A percentile compares a stretch with the other conserved stretches of the same genome.
Evolutionary conservation across 306 rosid species (phyloP).

Genomic region (Pueraria montana): DNA sequence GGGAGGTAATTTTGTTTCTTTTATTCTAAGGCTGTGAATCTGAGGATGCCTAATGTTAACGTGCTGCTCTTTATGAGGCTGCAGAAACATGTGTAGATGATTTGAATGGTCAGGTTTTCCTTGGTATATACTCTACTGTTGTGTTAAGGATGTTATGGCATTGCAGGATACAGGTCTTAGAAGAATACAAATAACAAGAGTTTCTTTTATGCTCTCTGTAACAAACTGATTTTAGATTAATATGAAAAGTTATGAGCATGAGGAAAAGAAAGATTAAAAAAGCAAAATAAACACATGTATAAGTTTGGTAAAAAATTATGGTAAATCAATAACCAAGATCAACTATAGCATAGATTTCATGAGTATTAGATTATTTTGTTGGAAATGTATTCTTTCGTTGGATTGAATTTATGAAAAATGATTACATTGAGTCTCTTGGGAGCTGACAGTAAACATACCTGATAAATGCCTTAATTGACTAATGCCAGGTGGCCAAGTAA

Average conservation of each 20-base stretch:
- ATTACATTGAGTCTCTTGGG: too few species aligned
- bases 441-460: not conserved
- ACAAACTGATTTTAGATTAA: not conserved
- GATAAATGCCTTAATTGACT: not conserved
- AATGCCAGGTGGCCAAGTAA: not conserved
- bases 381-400: not conserved
- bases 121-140: too few species aligned
- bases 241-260: not conserved
- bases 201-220: not conserved
- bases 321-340: slow-evolving; percentile 28
- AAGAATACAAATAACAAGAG: too few species aligned
- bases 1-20: too few species aligned
- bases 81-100: too few species aligned
- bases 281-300: not conserved
- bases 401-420: not conserved
- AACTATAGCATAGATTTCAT: not conserved
- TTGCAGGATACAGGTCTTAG: too few species aligned
- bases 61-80: too few species aligned
- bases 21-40: too few species aligned
- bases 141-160: too few species aligned
- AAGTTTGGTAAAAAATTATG: not conserved
- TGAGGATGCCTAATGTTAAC: too few species aligned
- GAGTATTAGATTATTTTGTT: not conserved
- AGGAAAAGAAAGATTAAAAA: not conserved
- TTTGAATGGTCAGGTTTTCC: too few species aligned